Base-by-base conservation (phyloP, 2,329 filamentous ascomycete species). In the Claviceps sp. region DNA sequence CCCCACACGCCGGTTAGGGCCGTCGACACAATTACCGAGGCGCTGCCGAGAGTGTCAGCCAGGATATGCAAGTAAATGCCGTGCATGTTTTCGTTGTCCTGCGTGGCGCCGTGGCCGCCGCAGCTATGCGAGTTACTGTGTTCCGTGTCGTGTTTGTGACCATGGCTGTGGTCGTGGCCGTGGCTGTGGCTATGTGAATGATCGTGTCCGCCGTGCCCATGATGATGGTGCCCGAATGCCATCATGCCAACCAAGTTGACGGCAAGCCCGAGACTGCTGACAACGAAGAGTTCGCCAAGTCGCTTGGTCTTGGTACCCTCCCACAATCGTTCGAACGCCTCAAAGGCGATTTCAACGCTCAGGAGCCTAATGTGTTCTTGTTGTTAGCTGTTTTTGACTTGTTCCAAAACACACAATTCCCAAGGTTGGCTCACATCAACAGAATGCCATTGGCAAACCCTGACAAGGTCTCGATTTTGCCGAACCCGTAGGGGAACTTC, bases 371-470 rank as follows among this genome's bases (percentile, higher is more conserved):
- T 24, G 14, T 8, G 30, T 34, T 11, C 4, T 18, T 30, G 14
- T 22, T 4, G 44, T 53, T 18, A 54, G 50, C 37, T 49, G 13
- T 22, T 14, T 22, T 22, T 18, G 16, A 4, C 14, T 13, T 16
- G 18, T 30, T 8, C 22, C 37, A 40, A 8, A 48, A 5, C n/a
- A 16, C 16, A 14, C 16, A 20, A 4, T 40, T 5, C 2, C 2
- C 3, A 13, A 38, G 5, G 8, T 34, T 34, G 30, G 62, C 82
- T 66, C 69, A 89, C 85, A 98, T 86, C 47, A 98, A 71, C 59
- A 98, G 91, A 30, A 98, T 85, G 7, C 93, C 93, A 62, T 98
- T 98, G 58, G 88, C 93, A 66, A 98, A 96, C 0, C 93, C 93
- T 54, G 91, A 95, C 53, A 98, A 72, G 0, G 89, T 96, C 69